Evolutionary conservation across 306 rosid species (phyloP).

Genomic region (Prunus campanulata): DNA sequence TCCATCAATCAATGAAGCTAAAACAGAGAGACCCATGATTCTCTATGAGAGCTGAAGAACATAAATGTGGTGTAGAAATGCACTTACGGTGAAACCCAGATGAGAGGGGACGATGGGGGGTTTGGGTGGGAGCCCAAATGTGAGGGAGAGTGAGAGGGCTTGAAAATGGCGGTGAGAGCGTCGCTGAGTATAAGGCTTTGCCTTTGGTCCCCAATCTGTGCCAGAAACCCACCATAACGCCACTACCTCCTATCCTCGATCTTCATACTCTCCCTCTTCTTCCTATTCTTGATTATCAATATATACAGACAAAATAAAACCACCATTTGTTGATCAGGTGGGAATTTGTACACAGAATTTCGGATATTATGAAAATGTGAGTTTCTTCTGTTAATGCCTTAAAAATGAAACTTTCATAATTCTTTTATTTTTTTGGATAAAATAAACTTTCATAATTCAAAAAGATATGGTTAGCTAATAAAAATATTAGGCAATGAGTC

Average conservation of each 20-base stretch:
- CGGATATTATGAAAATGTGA: too few species aligned
- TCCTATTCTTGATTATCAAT: too few species aligned
- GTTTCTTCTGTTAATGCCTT: too few species aligned
- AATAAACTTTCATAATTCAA: too few species aligned
- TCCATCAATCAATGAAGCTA: not conserved
- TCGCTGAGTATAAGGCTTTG: conserved; percentile 17
- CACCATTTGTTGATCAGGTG: too few species aligned
- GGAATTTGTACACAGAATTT: too few species aligned
- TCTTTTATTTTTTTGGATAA: too few species aligned
- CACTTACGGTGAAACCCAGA: conserved; percentile 3
- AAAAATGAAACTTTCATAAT: too few species aligned
- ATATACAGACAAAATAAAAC: too few species aligned
- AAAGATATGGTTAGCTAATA: too few species aligned
- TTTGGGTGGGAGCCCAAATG: conserved; percentile 22
- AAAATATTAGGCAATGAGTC: too few species aligned
- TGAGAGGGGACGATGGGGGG: conserved; percentile 21
- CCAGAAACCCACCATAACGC: conserved; percentile 16
- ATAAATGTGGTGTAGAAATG: not conserved
- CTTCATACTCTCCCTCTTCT: not conserved
- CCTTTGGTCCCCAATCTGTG: conserved; percentile 23
- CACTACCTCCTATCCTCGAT: not conserved
- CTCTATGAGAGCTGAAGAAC: not conserved
- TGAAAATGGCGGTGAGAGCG: conserved; percentile 18
- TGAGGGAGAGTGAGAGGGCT: conserved; percentile 33
- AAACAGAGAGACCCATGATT: conserved; percentile 4